Percentiles rank a stretch among this genome's conserved stretches.
Evolutionary conservation across 768 basidiomycete genomes (phyloP).

Genomic region (Hygrophorus pudorinus): DNA sequence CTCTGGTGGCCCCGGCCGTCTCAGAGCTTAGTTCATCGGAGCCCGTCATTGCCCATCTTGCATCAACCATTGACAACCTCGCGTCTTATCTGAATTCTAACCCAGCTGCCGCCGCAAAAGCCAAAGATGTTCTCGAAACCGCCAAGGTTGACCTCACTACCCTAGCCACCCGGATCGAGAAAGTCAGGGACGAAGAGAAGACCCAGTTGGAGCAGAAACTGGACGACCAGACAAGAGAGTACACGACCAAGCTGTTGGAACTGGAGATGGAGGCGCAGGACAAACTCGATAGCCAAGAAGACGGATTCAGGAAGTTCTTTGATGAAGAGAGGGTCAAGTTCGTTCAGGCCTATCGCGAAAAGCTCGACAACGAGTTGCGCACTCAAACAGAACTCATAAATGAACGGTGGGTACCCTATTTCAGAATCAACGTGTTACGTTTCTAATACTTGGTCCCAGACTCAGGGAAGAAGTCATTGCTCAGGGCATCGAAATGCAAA

Average conservation of each 20-base stretch:
- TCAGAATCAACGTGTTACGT: slow-evolving; percentile 1
- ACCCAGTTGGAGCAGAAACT: slow-evolving; percentile 49
- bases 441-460: slow-evolving; percentile 27
- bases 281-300: slow-evolving; percentile 76
- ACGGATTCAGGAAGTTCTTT: slow-evolving; percentile 73
- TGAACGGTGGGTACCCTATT: slow-evolving; percentile 54
- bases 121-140: slow-evolving; percentile 62
- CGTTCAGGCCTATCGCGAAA: slow-evolving; percentile 72
- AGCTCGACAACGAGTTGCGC: slow-evolving; percentile 75
- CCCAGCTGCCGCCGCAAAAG: slow-evolving; percentile 56
- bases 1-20: slow-evolving; percentile 75
- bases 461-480: slow-evolving; percentile 91
- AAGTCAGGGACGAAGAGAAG: slow-evolving; percentile 73
- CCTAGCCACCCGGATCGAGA: slow-evolving; percentile 68
- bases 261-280: slow-evolving; percentile 81
- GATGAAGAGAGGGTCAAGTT: slow-evolving; percentile 68
- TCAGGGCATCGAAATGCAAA: slow-evolving; percentile 95
- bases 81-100: slow-evolving; percentile 74
- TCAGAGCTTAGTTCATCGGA: slow-evolving; percentile 65
- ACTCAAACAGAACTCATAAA: slow-evolving; percentile 91
- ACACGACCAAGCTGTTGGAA: slow-evolving; percentile 69
- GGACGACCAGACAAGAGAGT: slow-evolving; percentile 80
- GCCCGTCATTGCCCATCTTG: slow-evolving; percentile 89
- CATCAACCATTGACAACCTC: slow-evolving; percentile 86
- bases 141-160: slow-evolving; percentile 76